These are phyloP conservation scores for Medicago lupulina DNA, from an alignment of 306 rosid genomes.

Conservation along the genomic window DNA sequence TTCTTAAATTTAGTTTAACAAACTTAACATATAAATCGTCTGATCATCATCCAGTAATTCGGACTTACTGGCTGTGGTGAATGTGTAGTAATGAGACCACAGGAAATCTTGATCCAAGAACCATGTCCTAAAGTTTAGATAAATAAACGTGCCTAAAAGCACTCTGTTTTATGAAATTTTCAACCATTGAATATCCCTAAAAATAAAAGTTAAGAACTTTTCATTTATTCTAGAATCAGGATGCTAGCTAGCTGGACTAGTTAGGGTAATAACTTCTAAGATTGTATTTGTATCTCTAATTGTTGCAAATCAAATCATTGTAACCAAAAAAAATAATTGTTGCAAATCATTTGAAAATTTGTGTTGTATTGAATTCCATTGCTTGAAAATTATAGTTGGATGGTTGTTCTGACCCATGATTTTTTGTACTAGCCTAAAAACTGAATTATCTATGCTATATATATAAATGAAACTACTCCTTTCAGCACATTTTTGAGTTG, in stretches of 20 bases:
- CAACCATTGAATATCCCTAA: slow-evolving; percentile 35
- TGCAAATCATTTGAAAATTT: slow-evolving; percentile 7
- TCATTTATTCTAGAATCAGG: not conserved
- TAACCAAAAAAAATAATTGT: too few relatives aligned
- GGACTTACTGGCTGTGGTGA: not conserved
- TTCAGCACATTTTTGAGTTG: too few relatives aligned
- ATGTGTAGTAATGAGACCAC: not conserved
- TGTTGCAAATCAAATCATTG: not conserved
- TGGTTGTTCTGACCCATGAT: too few relatives aligned
- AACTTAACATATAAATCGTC: not conserved
- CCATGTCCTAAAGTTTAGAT: slow-evolving; percentile 38
- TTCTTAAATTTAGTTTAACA: not conserved
- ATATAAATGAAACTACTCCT: too few relatives aligned
- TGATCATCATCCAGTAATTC: not conserved
- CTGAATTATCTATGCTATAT: too few relatives aligned
- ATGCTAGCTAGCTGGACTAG: slow-evolving; percentile 12
- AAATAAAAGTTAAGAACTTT: slow-evolving; percentile 30
- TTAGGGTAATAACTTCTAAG: slow-evolving; percentile 25
- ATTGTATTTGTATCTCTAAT: slow-evolving; percentile 31
- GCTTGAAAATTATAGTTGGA: too few relatives aligned
- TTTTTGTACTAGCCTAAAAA: too few relatives aligned
- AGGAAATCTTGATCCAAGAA: not conserved
- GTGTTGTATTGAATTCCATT: slow-evolving; percentile 18
- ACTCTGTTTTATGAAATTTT: slow-evolving; percentile 13
- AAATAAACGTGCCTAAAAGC: slow-evolving; percentile 31